Base-by-base conservation (phyloP, 345 rosid species). In the Salix viminalis region DNA sequence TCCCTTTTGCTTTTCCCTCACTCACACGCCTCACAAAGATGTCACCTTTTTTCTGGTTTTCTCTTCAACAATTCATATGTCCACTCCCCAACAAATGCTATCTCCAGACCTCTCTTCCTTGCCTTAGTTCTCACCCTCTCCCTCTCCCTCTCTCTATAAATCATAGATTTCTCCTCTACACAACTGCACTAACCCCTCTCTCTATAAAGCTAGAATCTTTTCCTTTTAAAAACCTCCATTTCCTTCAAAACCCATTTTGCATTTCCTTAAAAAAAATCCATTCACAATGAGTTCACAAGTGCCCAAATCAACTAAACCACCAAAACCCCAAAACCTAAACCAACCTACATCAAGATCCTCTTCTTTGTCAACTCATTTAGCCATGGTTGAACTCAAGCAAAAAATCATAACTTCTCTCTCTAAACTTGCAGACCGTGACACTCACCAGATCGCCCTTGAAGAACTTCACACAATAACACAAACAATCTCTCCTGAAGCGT, bases 371-470 rank as follows among this genome's bases (percentile, higher is more conserved):
- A 83, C 97, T 16, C 97, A 94, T 81, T 86, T 89, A 67, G 98
- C 98, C 64, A 96, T 92, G 98, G 96, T 96, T 26, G 99, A 96
- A 77, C 87, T 87, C 48, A 96, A 96, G 87, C 99, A 96, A 70
- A 83, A 86, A 83, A 90, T 94, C 83, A 83, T 96, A 42, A 91
- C 96, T n/a, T 92, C 91, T 32, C 88, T 94, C 70, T 87, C 97
- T 37, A 96, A 96, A 82, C 94, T 96, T 11, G 88, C 97, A 56
- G 99, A 94, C 86, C 94, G 98, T 12, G 98, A 96, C 70, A 96
- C 99, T 44, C 79, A 96, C 84, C 97, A 94, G 82, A 92, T 96
- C 84, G 99, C 99, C 6, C 85, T 91, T 37, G 91, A 94, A 76
- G 98, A 96, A 83, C 98, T 96, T 77, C 93, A 94, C 79, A 83